These are phyloP conservation scores for Echria macrotheca DNA, from an alignment of 495 filamentous ascomycete genomes.

Conservation along the genomic window DNA sequence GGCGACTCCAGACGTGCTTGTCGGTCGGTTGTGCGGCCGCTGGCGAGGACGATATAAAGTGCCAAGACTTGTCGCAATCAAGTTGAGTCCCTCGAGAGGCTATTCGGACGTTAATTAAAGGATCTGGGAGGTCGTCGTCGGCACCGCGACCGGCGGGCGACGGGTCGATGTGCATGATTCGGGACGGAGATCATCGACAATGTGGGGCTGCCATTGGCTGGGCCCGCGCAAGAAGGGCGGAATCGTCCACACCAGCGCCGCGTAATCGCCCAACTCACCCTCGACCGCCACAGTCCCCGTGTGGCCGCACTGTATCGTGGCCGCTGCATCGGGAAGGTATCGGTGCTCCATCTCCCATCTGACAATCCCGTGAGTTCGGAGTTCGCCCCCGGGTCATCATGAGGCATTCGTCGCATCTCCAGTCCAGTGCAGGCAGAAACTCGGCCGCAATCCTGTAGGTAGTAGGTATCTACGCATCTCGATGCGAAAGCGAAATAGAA, in stretches of 20 bases:
- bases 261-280: conserved; percentile 15
- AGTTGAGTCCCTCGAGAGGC: no score
- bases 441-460: neutral
- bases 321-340: conserved; percentile 1
- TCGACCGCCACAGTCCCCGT: conserved; percentile 4
- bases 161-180: neutral
- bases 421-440: neutral
- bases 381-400: no score
- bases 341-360: no score
- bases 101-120: conserved; percentile 10
- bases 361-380: no score
- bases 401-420: neutral
- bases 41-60: no score
- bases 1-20: no score
- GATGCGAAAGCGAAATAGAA: neutral
- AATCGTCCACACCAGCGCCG: conserved; percentile 11
- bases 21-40: no score
- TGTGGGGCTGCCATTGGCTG: conserved; percentile 4
- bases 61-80: no score
- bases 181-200: neutral
- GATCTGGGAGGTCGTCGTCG: neutral
- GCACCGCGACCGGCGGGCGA: neutral
- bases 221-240: conserved; percentile 3
- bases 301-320: neutral
- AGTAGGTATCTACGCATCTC: neutral